These are phyloP conservation scores for Rusavskia elegans DNA, from an alignment of 495 filamentous ascomycete species.

Conservation along the genomic window DNA sequence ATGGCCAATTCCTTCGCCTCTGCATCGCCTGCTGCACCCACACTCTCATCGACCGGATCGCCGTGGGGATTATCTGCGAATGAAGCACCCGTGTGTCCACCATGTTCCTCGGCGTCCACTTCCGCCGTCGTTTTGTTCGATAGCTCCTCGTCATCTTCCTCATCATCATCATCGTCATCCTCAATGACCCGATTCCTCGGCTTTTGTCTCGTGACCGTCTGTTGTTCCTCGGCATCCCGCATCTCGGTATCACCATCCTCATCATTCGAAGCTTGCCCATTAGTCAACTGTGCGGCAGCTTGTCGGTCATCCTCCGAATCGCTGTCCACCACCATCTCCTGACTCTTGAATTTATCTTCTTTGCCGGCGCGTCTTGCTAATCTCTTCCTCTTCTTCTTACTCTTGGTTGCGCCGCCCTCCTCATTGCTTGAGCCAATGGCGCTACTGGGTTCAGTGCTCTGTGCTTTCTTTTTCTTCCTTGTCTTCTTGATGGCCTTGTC, in stretches of 20 bases:
- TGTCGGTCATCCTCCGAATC: constrained; percentile 38
- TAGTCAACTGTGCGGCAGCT: constrained; percentile 16
- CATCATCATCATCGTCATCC: constrained; percentile 8
- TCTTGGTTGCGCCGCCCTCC: constrained; percentile 27
- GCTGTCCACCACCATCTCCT: constrained; percentile 63
- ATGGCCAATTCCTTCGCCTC: neutral
- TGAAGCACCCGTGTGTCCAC: neutral
- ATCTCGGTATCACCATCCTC: neutral
- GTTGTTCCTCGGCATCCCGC: neutral
- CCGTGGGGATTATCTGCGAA: neutral
- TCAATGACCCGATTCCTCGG: neutral
- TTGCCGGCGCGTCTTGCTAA: constrained; percentile 28
- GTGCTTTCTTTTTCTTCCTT: constrained; percentile 18
- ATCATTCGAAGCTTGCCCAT: constrained; percentile 20
- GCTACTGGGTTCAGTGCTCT: constrained; percentile 5
- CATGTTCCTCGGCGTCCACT: constrained; percentile 16
- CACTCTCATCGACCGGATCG: neutral
- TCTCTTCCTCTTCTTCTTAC: constrained; percentile 42
- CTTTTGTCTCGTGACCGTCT: neutral
- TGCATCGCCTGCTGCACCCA: neutral
- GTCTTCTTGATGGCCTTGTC: constrained; percentile 12
- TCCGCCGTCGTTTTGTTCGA: constrained; percentile 7
- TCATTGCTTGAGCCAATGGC: constrained; percentile 2
- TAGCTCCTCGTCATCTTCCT: constrained; percentile 17
- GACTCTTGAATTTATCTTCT: constrained; percentile 56